Evolutionary conservation across 2,329 filamentous ascomycete genomes (phyloP).

Genomic region (Capronia americana): DNA sequence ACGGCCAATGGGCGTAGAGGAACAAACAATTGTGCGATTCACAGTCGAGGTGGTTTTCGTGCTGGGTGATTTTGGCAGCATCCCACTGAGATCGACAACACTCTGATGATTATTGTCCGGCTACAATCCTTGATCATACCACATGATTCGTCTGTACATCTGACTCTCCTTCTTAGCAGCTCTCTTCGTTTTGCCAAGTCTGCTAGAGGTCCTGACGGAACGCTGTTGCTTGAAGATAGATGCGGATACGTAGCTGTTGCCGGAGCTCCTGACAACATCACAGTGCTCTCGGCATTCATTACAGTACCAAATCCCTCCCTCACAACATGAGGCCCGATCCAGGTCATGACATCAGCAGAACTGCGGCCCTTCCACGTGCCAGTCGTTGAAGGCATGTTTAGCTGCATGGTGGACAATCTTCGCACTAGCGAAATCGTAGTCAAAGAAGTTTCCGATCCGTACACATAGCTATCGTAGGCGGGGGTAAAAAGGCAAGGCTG

Average conservation of each 20-base stretch:
- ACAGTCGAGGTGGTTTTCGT: not conserved
- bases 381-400: constrained; percentile 46
- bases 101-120: not conserved
- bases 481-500: constrained; percentile 65
- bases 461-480: constrained; percentile 57
- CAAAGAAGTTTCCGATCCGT: constrained; percentile 58
- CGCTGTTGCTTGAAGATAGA: constrained; percentile 58
- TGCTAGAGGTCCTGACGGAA: constrained; percentile 57
- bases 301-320: constrained; percentile 47
- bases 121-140: not conserved
- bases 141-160: constrained; percentile 16
- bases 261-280: not conserved
- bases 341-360: constrained; percentile 55
- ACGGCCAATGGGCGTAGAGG: not conserved
- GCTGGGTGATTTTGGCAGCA: not conserved
- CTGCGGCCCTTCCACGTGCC: constrained; percentile 43
- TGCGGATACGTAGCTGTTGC: constrained; percentile 49
- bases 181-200: constrained; percentile 51
- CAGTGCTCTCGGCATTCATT: not conserved
- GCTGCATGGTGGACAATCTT: constrained; percentile 64
- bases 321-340: constrained; percentile 59
- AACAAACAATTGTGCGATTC: not conserved
- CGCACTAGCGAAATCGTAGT: constrained; percentile 62
- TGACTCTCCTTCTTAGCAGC: constrained; percentile 36
- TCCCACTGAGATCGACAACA: not conserved